Conservation (phyloP, 2,329 filamentous ascomycete species). For the Knufia petricola region DNA sequence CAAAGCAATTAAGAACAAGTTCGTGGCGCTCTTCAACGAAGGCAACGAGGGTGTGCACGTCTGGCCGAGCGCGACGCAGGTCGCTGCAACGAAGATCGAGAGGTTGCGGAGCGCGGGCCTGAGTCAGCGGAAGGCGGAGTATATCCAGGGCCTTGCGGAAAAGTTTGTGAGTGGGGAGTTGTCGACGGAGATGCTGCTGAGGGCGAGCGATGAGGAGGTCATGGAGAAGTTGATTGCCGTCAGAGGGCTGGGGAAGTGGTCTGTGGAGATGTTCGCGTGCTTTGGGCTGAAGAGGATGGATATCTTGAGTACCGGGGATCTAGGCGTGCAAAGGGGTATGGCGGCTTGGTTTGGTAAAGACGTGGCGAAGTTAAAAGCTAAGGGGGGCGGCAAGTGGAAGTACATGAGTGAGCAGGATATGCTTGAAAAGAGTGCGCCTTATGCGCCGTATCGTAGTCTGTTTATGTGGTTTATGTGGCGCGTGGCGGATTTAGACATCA, state of each 20-base stretch:
- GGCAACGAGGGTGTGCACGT: conserved; percentile 22
- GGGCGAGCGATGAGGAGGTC: conserved; percentile 76
- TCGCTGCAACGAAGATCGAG: conserved; percentile 54
- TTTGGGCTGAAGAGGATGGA: conserved; percentile 93
- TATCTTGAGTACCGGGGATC: conserved; percentile 82
- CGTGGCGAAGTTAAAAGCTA: conserved; percentile 70
- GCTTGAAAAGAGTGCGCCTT: conserved; percentile 68
- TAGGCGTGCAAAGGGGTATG: conserved; percentile 91
- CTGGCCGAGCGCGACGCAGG: conserved; percentile 70
- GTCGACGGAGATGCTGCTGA: conserved; percentile 63
- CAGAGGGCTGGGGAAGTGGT: conserved; percentile 79
- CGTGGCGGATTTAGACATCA: conserved; percentile 62
- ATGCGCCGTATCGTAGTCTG: conserved; percentile 76
- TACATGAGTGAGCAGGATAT: conserved; percentile 95
- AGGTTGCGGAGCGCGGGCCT: conserved; percentile 74
- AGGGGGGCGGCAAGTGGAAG: conserved; percentile 84
- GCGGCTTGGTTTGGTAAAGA: conserved; percentile 76
- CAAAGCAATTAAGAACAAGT: conserved; percentile 77
- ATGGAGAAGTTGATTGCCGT: conserved; percentile 75
- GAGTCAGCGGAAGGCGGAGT: conserved; percentile 91
- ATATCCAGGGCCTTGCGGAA: conserved; percentile 73
- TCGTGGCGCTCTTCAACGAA: conserved; percentile 60
- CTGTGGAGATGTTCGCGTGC: conserved; percentile 94
- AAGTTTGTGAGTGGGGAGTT: conserved; percentile 71
- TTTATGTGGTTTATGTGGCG: conserved; percentile 99